A percentile compares a stretch with the other conserved stretches of the same genome.
phyloP scores from a whole-genome alignment of 176 grass and related monocot genomes.

The Zea luxurians region DNA sequence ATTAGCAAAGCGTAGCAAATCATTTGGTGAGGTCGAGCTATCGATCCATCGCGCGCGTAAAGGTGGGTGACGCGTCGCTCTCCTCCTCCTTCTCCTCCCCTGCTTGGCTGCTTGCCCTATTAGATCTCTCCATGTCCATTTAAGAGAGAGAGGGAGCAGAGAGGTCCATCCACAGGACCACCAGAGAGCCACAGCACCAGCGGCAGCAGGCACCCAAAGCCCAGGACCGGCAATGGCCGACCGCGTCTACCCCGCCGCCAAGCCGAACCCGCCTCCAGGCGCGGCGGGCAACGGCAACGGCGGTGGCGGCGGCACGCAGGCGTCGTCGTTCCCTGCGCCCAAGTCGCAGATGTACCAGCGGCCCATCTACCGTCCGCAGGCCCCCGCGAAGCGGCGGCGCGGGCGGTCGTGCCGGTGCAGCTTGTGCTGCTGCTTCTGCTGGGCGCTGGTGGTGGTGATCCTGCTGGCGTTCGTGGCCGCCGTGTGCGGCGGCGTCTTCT shows the following conservation, averaged over 20 bases:
- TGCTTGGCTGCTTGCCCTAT: conserved; percentile 14
- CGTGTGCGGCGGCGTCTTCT: conserved; percentile 63
- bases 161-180: conserved; percentile 21
- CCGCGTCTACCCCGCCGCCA: conserved; percentile 68
- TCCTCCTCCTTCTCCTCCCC: not conserved
- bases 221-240: conserved; percentile 48
- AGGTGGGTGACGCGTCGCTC: conserved; percentile 51
- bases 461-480: conserved; percentile 59
- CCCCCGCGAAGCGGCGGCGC: conserved; percentile 31
- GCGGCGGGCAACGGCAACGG: conserved; percentile 7
- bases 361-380: conserved; percentile 64
- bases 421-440: conserved; percentile 72
- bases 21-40: conserved; percentile 56
- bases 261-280: conserved; percentile 62
- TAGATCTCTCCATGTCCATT: conserved; percentile 33
- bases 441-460: conserved; percentile 55
- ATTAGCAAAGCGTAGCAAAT: conserved; percentile 42
- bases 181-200: not conserved
- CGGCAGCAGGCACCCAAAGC: not conserved
- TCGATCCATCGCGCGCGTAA: conserved; percentile 24
- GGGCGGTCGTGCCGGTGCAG: conserved; percentile 58
- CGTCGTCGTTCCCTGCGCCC: conserved; percentile 40
- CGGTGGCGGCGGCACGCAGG: not conserved
- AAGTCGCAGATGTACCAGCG: conserved; percentile 83
- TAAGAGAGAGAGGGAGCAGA: not conserved